Conservation (phyloP, 495 filamentous ascomycete species). For the Daldinia loculata region DNA sequence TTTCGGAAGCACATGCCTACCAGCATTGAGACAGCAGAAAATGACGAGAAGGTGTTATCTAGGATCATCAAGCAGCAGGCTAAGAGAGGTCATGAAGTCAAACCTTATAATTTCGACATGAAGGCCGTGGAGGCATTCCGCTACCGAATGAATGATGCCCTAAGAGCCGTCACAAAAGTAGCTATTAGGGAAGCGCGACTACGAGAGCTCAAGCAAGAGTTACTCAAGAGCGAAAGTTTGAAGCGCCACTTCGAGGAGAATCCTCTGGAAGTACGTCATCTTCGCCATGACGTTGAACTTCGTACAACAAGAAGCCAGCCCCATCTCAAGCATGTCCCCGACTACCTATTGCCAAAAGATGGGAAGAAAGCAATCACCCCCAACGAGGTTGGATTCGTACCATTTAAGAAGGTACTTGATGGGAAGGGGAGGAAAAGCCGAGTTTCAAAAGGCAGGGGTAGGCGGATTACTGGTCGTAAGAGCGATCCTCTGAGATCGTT, state of each 20-base stretch:
- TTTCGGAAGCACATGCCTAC: conserved; percentile 93
- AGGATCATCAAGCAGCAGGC: conserved; percentile 76
- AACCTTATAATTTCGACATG: conserved; percentile 95
- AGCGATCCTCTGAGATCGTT: conserved; percentile 91
- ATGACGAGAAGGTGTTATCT: conserved; percentile 83
- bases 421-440: conserved; percentile 77
- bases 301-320: conserved; percentile 79
- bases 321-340: conserved; percentile 94
- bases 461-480: conserved; percentile 61
- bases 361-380: conserved; percentile 72
- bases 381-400: conserved; percentile 74
- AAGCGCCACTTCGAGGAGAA: conserved; percentile 98
- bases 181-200: conserved; percentile 90
- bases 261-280: conserved; percentile 82
- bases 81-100: conserved; percentile 77
- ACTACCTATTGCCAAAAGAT: conserved; percentile 87
- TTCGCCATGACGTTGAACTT: conserved; percentile 90
- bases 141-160: conserved; percentile 91
- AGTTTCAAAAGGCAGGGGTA: conserved; percentile 64
- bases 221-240: conserved; percentile 90
- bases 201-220: conserved; percentile 84
- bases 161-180: conserved; percentile 53
- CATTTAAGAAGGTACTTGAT: conserved; percentile 69
- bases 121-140: conserved; percentile 89
- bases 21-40: conserved; percentile 69